Base-by-base conservation (phyloP, 306 rosid species). In the Spatholobus suberectus region DNA sequence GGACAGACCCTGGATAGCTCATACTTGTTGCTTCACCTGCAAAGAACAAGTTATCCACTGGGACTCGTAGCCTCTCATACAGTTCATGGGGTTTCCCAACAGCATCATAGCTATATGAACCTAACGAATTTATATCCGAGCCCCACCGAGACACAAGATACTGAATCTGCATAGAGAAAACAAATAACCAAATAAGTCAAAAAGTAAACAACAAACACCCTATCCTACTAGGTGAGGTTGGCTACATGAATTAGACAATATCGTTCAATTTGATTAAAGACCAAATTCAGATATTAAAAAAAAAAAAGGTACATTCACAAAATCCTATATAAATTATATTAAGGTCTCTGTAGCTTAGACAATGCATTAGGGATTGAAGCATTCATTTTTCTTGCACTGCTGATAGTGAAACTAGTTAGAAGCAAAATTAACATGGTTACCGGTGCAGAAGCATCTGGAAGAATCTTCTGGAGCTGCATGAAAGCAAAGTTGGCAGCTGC, bases 1-100 rank as follows among this genome's bases (percentile, higher is more conserved):
- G 99, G 76, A 96, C 97, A 18, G 99, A 96, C 68, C 99, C 99
- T 4, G 98, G 97, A 85, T 86, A 94, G 87, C 80, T 82, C 65
- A 76, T 57, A 66, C 99, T 96, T 59, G 97, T 96, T n/a, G 99
- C 99, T 87, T 96, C 99, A 79, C 99, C 99, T 0, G 99, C 99
- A 38, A 96, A 96, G 89, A 96, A 96, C 78, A 96, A 65, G 97
- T 91, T 96, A 81, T 96, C 98, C 51, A 96, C 90, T 5, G 99
- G 99, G 32, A 96, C 86, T 70, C 99, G 81, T n/a, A 96, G 90
- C 92, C 89, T 90, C 91, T 96, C 99, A 44, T 89, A 96, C 85
- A 96, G 89, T 76, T 96, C 97, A 40, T 94, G 98, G 38, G 98
- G 83, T 84, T 91, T 94, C 14, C 97, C 97, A 34, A 96, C 99